These are phyloP conservation scores for Myochromella boudieri DNA, from an alignment of 768 basidiomycete species.

Conservation along the genomic window DNA sequence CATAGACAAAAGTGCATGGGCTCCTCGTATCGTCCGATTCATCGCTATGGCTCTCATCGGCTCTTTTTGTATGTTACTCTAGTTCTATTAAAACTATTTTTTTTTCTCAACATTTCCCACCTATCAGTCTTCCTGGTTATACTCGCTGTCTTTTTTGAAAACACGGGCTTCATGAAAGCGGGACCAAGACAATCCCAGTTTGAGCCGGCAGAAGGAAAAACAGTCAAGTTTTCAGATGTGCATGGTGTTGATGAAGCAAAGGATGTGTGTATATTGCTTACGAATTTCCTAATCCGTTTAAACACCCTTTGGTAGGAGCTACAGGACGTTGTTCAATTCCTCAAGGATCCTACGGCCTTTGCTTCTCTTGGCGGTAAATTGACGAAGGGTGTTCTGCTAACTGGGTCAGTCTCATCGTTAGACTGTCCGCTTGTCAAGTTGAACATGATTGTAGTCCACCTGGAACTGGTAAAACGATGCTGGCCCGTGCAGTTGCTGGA, in stretches of 20 bases:
- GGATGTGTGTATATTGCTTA: conserved; percentile 50
- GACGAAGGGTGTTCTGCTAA: conserved; percentile 89
- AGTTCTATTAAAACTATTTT: background rate
- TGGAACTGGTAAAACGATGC: conserved; percentile 96
- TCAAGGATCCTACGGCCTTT: conserved; percentile 91
- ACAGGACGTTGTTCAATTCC: conserved; percentile 91
- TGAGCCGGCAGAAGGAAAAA: conserved; percentile 76
- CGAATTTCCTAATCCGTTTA: background rate
- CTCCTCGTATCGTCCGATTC: conserved; percentile 63
- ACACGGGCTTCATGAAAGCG: conserved; percentile 89
- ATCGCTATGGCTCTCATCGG: conserved; percentile 52
- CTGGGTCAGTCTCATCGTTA: conserved; percentile 47
- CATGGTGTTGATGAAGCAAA: conserved; percentile 98
- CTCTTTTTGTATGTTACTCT: conserved; percentile 60
- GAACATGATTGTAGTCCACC: conserved; percentile 48
- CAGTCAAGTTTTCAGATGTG: conserved; percentile 91
- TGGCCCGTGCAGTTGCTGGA: conserved; percentile 96
- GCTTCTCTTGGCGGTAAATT: conserved; percentile 90
- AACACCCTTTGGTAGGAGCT: conserved; percentile 59
- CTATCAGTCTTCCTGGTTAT: conserved; percentile 75
- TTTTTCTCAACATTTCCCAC: background rate
- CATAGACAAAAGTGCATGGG: conserved; percentile 67
- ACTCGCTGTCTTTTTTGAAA: conserved; percentile 87
- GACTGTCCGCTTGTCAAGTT: background rate
- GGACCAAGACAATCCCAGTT: conserved; percentile 82